Conservation (phyloP, 2,329 filamentous ascomycete species). For the Exophiala xenobiotica region DNA sequence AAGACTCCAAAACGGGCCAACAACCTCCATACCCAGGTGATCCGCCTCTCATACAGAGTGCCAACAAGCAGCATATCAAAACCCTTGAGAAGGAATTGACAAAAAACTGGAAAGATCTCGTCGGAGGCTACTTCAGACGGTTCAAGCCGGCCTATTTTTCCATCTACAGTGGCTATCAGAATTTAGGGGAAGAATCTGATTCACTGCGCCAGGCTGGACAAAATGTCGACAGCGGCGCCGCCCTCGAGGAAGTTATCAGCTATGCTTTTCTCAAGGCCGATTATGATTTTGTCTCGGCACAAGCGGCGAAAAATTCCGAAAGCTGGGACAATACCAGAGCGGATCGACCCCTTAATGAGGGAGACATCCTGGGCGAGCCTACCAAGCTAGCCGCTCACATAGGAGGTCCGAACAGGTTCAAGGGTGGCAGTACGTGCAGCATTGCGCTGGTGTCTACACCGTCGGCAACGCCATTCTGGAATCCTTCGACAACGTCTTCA, state of each 20-base stretch:
- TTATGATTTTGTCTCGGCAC: constrained; percentile 87
- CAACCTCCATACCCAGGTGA: constrained; percentile 28
- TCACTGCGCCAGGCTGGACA: constrained; percentile 23
- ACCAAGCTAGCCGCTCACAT: constrained; percentile 54
- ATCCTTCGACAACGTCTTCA: constrained; percentile 80
- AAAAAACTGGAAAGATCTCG: constrained; percentile 73
- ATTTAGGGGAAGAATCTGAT: constrained; percentile 37
- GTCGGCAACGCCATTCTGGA: constrained; percentile 90
- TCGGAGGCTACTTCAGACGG: constrained; percentile 91
- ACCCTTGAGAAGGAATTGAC: constrained; percentile 71
- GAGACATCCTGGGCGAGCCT: constrained; percentile 74
- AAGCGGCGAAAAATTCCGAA: constrained; percentile 75
- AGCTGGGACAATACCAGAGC: constrained; percentile 61
- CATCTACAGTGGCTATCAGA: constrained; percentile 38
- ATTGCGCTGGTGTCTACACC: constrained; percentile 89
- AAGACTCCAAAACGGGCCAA: background rate
- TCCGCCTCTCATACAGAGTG: constrained; percentile 52
- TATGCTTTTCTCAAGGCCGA: constrained; percentile 95
- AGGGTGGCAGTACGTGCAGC: constrained; percentile 89
- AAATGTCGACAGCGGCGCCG: constrained; percentile 39
- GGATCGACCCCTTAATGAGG: constrained; percentile 77
- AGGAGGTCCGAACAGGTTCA: constrained; percentile 71
- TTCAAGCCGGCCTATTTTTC: constrained; percentile 81
- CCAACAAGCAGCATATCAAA: constrained; percentile 61
- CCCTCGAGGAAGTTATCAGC: constrained; percentile 62